A percentile compares a stretch with the other conserved stretches of the same genome.
phyloP scores from a whole-genome alignment of 2,329 filamentous ascomycete species.

The Xylariaceae sp. region DNA sequence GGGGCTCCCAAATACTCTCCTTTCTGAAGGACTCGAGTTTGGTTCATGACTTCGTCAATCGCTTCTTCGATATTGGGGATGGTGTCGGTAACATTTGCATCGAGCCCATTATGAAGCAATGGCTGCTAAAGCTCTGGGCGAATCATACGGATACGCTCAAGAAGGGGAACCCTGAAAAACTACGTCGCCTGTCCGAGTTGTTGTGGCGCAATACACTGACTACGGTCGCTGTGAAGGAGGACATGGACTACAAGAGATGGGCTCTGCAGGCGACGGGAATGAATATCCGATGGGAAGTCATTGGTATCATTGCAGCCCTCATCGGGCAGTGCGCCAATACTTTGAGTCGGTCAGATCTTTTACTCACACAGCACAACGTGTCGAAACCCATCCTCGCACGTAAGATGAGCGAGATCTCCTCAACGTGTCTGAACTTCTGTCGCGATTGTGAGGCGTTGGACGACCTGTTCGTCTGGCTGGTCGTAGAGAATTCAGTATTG shows the following conservation, averaged over 20 bases:
- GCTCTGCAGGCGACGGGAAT: constrained; percentile 38
- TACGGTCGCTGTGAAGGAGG: constrained; percentile 37
- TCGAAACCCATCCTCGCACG: constrained; percentile 37
- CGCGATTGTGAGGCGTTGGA: constrained; percentile 43
- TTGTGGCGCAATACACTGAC: constrained; percentile 46
- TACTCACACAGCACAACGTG: constrained; percentile 39
- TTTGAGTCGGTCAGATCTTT: constrained; percentile 36
- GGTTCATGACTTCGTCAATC: constrained; percentile 40
- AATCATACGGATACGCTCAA: constrained; percentile 40
- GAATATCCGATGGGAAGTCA: constrained; percentile 46
- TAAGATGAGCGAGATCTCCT: constrained; percentile 40
- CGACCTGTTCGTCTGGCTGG: constrained; percentile 44
- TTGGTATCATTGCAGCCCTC: constrained; percentile 42
- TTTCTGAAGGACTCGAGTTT: constrained; percentile 42
- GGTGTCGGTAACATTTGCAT: constrained; percentile 37
- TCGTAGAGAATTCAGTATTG: constrained; percentile 37
- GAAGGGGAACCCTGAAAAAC: constrained; percentile 42
- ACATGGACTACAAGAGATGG: constrained; percentile 40
- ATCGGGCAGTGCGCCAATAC: constrained; percentile 40
- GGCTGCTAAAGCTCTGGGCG: constrained; percentile 41
- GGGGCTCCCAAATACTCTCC: constrained; percentile 42
- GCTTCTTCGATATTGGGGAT: constrained; percentile 40
- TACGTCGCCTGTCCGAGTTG: constrained; percentile 42
- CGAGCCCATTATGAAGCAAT: constrained; percentile 43
- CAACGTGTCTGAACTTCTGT: constrained; percentile 42